Percentiles rank a stretch among this genome's conserved stretches.
phyloP scores from a whole-genome alignment of 1,139 yeast species.

The Suhomyces anneliseae region DNA sequence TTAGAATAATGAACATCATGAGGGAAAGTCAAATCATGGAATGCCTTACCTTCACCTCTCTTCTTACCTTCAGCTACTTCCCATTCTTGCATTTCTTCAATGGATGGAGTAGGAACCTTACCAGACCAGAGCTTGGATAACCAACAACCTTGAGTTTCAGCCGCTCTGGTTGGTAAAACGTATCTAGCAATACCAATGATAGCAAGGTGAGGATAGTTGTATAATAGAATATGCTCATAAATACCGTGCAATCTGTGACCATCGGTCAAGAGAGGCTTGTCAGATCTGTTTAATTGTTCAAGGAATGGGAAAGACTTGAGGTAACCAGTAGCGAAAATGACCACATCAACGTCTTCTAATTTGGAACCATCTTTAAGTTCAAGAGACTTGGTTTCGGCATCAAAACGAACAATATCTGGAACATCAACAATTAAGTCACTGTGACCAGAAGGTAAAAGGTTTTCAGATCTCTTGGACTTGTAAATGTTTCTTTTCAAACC shows the following conservation, averaged over 20 bases:
- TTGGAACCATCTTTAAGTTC: slow-evolving; percentile 27
- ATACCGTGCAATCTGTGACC: slow-evolving; percentile 50
- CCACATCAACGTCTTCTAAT: slow-evolving; percentile 41
- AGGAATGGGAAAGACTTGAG: slow-evolving; percentile 20
- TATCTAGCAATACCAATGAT: slow-evolving; percentile 52
- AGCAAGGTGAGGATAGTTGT: slow-evolving; percentile 56
- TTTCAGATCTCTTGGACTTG: slow-evolving; percentile 45
- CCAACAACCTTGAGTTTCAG: slow-evolving; percentile 60
- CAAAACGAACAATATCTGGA: slow-evolving; percentile 36
- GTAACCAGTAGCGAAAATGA: slow-evolving; percentile 70
- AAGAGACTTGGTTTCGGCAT: slow-evolving; percentile 32
- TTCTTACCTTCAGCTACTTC: slow-evolving; percentile 34
- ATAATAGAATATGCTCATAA: slow-evolving; percentile 54
- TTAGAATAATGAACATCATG: slow-evolving; percentile 49
- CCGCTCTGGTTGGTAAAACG: slow-evolving; percentile 57
- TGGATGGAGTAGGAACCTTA: slow-evolving; percentile 43
- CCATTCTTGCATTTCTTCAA: slow-evolving; percentile 38
- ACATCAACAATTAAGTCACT: slow-evolving; percentile 39
- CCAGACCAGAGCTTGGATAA: slow-evolving; percentile 57
- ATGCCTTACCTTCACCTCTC: slow-evolving; percentile 41
- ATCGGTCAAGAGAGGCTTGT: slow-evolving; percentile 29
- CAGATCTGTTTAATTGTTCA: slow-evolving; percentile 19
- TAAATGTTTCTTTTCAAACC: slow-evolving; percentile 38
- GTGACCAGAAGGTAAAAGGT: slow-evolving; percentile 42
- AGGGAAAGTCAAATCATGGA: slow-evolving; percentile 49